A percentile compares a stretch with the other conserved stretches of the same genome.
Conservation (phyloP, 345 rosid genomes). For the Euphorbia pulcherrima region DNA sequence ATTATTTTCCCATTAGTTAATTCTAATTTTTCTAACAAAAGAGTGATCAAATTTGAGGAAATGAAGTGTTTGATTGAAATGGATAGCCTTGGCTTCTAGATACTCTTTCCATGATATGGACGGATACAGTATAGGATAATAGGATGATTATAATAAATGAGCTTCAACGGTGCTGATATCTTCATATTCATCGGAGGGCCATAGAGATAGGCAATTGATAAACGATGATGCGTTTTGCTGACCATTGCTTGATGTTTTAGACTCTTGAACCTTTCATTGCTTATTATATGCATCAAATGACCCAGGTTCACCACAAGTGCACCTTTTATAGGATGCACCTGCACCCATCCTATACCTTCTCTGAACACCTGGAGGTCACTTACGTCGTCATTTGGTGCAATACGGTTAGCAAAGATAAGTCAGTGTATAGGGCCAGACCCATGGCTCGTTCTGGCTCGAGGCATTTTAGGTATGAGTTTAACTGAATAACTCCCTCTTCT, state of each 20-base stretch:
- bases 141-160: slow-evolving; percentile 38
- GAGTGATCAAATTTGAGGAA: neutral
- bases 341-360: slow-evolving; percentile 35
- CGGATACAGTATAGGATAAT: slow-evolving; percentile 29
- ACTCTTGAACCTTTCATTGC: slow-evolving; percentile 44
- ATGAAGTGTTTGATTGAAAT: slow-evolving; percentile 40
- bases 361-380: slow-evolving; percentile 35
- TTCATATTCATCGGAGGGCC: slow-evolving; percentile 36
- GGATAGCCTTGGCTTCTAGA: slow-evolving; percentile 39
- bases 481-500: slow-evolving; percentile 38
- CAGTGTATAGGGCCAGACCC: slow-evolving; percentile 53
- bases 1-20: no score
- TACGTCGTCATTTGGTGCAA: slow-evolving; percentile 36
- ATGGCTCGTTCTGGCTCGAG: slow-evolving; percentile 47
- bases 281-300: slow-evolving; percentile 41
- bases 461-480: slow-evolving; percentile 53
- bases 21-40: no score
- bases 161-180: slow-evolving; percentile 28
- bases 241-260: slow-evolving; percentile 43
- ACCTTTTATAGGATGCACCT: slow-evolving; percentile 33
- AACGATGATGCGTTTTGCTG: slow-evolving; percentile 36
- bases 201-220: slow-evolving; percentile 42
- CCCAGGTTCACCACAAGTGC: slow-evolving; percentile 42
- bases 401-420: slow-evolving; percentile 44
- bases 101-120: slow-evolving; percentile 46